Evolutionary conservation across 352 stramenopile genomes (phyloP).

Genomic region (Peronosclerospora sorghi): DNA sequence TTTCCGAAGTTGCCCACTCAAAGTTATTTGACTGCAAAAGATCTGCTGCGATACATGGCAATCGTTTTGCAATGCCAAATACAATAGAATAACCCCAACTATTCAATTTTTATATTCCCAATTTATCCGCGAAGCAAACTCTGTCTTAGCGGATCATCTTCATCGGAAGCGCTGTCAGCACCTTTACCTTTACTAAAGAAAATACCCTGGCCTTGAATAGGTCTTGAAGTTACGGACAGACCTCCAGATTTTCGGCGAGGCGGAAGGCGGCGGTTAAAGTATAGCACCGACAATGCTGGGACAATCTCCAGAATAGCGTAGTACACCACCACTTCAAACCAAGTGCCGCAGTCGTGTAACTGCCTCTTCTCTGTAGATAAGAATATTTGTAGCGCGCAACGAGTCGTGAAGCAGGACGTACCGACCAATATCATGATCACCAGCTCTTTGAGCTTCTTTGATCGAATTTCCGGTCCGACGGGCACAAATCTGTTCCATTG

Average conservation of each 20-base stretch:
- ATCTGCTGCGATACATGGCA: background rate
- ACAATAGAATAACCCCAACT: background rate
- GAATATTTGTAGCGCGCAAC: constrained; percentile 57
- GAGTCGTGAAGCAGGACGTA: constrained; percentile 71
- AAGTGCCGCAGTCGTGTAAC: constrained; percentile 64
- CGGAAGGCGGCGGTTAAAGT: constrained; percentile 76
- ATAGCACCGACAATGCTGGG: constrained; percentile 62
- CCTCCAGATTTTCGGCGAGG: constrained; percentile 22
- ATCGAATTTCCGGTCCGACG: constrained; percentile 71
- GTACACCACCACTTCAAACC: constrained; percentile 71
- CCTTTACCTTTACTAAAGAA: constrained; percentile 42
- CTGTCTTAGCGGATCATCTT: constrained; percentile 27
- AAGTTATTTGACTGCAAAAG: no score
- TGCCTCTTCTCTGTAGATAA: constrained; percentile 61
- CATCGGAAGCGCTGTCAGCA: constrained; percentile 8
- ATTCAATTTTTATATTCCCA: background rate
- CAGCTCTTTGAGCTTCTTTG: constrained; percentile 76
- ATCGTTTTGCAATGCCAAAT: no score
- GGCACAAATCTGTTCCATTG: constrained; percentile 46
- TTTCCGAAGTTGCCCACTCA: background rate
- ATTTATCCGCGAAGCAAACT: constrained; percentile 34
- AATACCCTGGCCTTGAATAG: constrained; percentile 29
- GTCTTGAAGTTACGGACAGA: constrained; percentile 21
- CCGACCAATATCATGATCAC: constrained; percentile 73
- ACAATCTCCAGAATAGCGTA: constrained; percentile 76